A percentile compares a stretch with the other conserved stretches of the same genome.
Evolutionary conservation across 163 green algal genomes (phyloP).

Genomic region (Chlamydomonas reinhardtii): DNA sequence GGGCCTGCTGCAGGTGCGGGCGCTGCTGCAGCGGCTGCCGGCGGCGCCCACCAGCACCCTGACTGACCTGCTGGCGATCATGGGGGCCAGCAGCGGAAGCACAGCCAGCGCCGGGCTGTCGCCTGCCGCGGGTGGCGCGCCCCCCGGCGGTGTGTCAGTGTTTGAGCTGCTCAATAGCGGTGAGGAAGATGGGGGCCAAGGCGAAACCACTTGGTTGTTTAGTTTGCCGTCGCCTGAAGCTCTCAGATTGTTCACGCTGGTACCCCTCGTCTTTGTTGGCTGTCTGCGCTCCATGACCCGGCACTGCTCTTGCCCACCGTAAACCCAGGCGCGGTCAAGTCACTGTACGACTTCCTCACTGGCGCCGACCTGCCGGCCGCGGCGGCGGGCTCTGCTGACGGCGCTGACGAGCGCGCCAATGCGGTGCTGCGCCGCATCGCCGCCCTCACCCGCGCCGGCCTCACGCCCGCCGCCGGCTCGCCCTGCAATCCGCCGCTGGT

Average conservation of each 20-base stretch:
- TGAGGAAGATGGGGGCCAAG: not conserved
- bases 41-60: conserved; percentile 1
- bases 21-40: conserved; percentile 68
- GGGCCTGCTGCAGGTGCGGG: conserved; percentile 70
- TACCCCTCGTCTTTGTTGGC: too few species aligned
- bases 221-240: too few species aligned
- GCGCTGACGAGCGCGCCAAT: conserved; percentile 3
- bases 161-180: conserved; percentile 95
- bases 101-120: not conserved
- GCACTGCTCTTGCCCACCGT: not conserved
- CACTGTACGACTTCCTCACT: conserved; percentile 75
- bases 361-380: conserved; percentile 56
- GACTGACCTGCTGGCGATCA: conserved; percentile 52
- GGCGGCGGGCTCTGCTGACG: not conserved
- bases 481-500: conserved; percentile 58
- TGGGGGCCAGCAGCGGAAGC: conserved; percentile 55
- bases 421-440: conserved; percentile 34
- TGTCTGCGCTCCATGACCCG: too few species aligned
- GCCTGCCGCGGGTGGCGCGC: not conserved
- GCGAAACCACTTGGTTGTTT: too few species aligned
- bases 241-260: too few species aligned
- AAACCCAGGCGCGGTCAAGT: conserved; percentile 55
- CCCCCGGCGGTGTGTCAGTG: conserved; percentile 72
- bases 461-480: conserved; percentile 3
- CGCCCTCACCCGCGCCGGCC: conserved; percentile 19